phyloP scores from a whole-genome alignment of 768 basidiomycete species.

The Suillus weaverae region DNA sequence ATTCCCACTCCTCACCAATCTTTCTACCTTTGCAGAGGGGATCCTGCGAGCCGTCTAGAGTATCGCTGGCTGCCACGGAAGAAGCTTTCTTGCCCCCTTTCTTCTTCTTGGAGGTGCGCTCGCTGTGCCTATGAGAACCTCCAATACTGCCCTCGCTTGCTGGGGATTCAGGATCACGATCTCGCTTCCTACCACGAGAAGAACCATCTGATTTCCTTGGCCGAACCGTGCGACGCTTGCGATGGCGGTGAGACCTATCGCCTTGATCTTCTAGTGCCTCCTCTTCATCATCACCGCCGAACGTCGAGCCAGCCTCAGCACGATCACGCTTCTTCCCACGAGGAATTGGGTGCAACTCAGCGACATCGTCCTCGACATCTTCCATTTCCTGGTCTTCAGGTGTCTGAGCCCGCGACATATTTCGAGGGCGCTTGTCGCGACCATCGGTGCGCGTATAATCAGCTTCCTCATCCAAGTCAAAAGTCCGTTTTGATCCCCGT shows the following conservation, averaged over 20 bases:
- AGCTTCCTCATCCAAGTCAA: slow-evolving; percentile 44
- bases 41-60: slow-evolving; percentile 46
- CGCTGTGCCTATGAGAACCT: slow-evolving; percentile 14
- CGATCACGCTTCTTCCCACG: slow-evolving; percentile 76
- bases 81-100: slow-evolving; percentile 52
- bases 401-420: slow-evolving; percentile 48
- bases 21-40: slow-evolving; percentile 54
- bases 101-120: slow-evolving; percentile 38
- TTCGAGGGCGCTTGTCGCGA: slow-evolving; percentile 57
- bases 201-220: slow-evolving; percentile 52
- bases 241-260: slow-evolving; percentile 44
- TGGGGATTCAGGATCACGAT: slow-evolving; percentile 52
- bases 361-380: slow-evolving; percentile 43
- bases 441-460: slow-evolving; percentile 37
- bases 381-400: slow-evolving; percentile 35
- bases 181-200: slow-evolving; percentile 64
- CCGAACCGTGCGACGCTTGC: slow-evolving; percentile 57
- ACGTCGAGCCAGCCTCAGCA: slow-evolving; percentile 68
- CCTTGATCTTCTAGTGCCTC: slow-evolving; percentile 37
- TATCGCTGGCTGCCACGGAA: slow-evolving; percentile 41
- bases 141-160: slow-evolving; percentile 31
- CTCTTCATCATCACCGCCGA: slow-evolving; percentile 57
- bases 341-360: slow-evolving; percentile 36
- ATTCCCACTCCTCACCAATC: slow-evolving; percentile 79
- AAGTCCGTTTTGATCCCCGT: slow-evolving; percentile 52